A percentile compares a stretch with the other conserved stretches of the same genome.
Evolutionary conservation across 805 yeast species (phyloP).

Genomic region (Sugiyamaella valdiviana): DNA sequence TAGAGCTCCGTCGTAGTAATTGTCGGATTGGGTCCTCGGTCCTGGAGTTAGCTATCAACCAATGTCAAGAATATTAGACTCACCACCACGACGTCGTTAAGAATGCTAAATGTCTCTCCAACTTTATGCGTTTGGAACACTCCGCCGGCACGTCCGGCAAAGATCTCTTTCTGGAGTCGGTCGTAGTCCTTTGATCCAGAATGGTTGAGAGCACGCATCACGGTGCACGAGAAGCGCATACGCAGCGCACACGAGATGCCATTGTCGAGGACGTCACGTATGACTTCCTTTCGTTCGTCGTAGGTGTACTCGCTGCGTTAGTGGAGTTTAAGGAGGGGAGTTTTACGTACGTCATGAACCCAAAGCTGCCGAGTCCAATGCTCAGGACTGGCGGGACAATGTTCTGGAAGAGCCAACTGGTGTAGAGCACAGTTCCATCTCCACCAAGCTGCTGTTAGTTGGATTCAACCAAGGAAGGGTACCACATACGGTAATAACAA

Average conservation of each 20-base stretch:
- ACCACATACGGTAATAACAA: constrained; percentile 53
- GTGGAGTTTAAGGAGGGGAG: neutral
- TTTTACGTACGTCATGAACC: constrained; percentile 59
- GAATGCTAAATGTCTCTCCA: constrained; percentile 34
- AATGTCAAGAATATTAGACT: neutral
- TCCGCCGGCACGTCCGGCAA: constrained; percentile 15
- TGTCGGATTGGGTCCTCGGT: constrained; percentile 47
- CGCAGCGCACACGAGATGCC: constrained; percentile 45
- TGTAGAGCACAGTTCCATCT: constrained; percentile 90
- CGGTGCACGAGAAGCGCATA: constrained; percentile 47
- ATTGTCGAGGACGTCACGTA: constrained; percentile 34
- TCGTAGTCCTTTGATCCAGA: constrained; percentile 16
- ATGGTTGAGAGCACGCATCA: constrained; percentile 33
- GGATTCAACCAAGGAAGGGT: neutral
- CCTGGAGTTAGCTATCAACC: constrained; percentile 19
- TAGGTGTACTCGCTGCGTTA: constrained; percentile 43
- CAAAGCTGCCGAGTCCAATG: constrained; percentile 84
- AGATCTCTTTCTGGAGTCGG: constrained; percentile 26
- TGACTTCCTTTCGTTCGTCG: constrained; percentile 32
- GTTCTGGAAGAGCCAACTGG: constrained; percentile 77
- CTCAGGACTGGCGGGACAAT: constrained; percentile 89
- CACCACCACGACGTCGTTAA: constrained; percentile 44
- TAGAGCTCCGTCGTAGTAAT: constrained; percentile 47
- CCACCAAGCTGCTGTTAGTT: constrained; percentile 66
- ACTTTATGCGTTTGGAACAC: constrained; percentile 28